phyloP scores from a whole-genome alignment of 2,329 filamentous ascomycete species.

The Paraconiothyrium sp. region DNA sequence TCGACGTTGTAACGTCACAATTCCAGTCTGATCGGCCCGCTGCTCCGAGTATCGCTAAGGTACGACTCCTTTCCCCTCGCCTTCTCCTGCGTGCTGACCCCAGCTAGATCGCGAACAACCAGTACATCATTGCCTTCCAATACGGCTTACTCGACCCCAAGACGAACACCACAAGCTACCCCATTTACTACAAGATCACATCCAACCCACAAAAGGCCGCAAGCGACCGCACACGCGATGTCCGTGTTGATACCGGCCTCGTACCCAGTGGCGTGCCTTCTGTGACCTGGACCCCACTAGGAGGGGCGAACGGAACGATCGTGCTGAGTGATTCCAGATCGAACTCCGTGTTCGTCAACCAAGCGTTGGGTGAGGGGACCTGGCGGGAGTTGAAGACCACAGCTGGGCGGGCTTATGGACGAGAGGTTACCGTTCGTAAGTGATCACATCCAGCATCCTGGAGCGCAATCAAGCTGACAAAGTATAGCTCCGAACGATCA shows the following conservation, averaged over 20 bases:
- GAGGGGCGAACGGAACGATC: slow-evolving; percentile 30
- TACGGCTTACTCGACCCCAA: slow-evolving; percentile 14
- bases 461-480: not conserved
- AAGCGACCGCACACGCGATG: slow-evolving; percentile 15
- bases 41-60: slow-evolving; percentile 8
- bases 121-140: slow-evolving; percentile 31
- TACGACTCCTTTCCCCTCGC: not conserved
- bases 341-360: slow-evolving; percentile 30
- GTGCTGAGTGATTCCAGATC: slow-evolving; percentile 26
- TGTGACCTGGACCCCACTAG: slow-evolving; percentile 29
- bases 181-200: slow-evolving; percentile 30
- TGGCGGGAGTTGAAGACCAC: slow-evolving; percentile 29
- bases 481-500: slow-evolving; percentile 26
- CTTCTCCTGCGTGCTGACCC: not conserved
- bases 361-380: slow-evolving; percentile 25
- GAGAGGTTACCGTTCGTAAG: slow-evolving; percentile 31
- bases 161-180: slow-evolving; percentile 18
- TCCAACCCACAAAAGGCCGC: slow-evolving; percentile 25
- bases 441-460: not conserved
- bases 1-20: slow-evolving; percentile 25
- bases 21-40: slow-evolving; percentile 22
- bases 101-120: slow-evolving; percentile 26
- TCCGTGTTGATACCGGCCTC: slow-evolving; percentile 22
- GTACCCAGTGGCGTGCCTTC: slow-evolving; percentile 25
- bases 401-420: slow-evolving; percentile 27